Base-by-base conservation (phyloP, 2,329 filamentous ascomycete genomes). In the Claviceps maximensis region DNA sequence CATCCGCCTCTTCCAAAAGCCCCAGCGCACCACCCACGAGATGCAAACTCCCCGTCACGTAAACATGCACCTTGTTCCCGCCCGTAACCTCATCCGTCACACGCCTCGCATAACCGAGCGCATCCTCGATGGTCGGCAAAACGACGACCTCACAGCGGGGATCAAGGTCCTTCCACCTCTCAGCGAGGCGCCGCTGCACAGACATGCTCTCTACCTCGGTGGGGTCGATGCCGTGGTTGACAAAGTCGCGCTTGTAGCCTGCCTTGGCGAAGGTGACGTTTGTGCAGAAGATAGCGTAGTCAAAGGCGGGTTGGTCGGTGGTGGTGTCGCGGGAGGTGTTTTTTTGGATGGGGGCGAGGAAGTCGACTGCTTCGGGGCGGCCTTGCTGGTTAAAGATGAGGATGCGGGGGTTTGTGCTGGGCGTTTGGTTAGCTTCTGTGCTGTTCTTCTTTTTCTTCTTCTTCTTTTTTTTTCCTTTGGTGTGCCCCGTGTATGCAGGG, bases 371-470 rank as follows among this genome's bases (percentile, higher is more conserved):
- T 62, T 78, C 75, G 29, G 69, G 65, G 52, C 77, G 75, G 46
- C 77, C 79, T 63, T 83, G 80, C 68, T 97, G 93, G 67, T 96
- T 97, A 76, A 97, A 98, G 52, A 97, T 84, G 49, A 98, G 73
- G 42, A 76, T 67, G 47, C 73, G 72, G 1, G 68, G 69, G 0
- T 70, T 74, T 3, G 60, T 42, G 25, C 68, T 71, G 27, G 5
- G 17, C 17, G 36, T 5, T 25, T n/a, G 21, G 8, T 50, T 7
- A 29, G 23, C 15, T 42, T 33, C 25, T 45, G 42, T 10, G 42
- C 42, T 27, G 21, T 12, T 23, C 12, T 23, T 10, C 17, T 3
- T 21, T 2, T 49, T 31, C 7, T 31, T 31, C 7, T 31, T 5
- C 7, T 31, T 31, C n/a, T 33, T n/a, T n/a, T n/a, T n/a, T n/a